These are phyloP conservation scores for Osmanthus fragrans DNA, from an alignment of 257 asterid species.

Conservation along the genomic window DNA sequence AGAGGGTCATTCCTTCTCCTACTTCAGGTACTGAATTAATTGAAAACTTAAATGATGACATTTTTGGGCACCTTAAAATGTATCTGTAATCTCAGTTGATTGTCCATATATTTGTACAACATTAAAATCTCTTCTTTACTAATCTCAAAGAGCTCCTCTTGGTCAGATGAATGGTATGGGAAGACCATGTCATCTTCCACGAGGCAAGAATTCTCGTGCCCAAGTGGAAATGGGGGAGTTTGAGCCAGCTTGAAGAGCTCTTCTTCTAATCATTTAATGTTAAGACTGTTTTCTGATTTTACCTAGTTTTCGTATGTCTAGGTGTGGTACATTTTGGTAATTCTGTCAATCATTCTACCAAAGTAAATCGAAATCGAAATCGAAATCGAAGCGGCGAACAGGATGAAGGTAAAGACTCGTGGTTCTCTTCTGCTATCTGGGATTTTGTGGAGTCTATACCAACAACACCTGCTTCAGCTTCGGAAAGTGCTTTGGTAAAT, in stretches of 20 bases:
- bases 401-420: conserved; percentile 34
- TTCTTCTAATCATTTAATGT: conserved; percentile 25
- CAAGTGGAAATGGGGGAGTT: conserved; percentile 58
- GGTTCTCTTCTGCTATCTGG: conserved; percentile 43
- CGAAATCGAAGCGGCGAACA: conserved; percentile 19
- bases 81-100: conserved; percentile 16
- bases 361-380: conserved; percentile 32
- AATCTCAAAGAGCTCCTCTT: conserved; percentile 37
- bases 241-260: conserved; percentile 55
- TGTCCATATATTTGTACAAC: conserved; percentile 11
- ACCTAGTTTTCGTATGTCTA: conserved; percentile 38
- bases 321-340: conserved; percentile 42
- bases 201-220: conserved; percentile 59
- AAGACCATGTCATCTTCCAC: conserved; percentile 53
- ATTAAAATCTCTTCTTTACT: conserved; percentile 29
- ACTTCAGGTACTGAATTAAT: conserved; percentile 68
- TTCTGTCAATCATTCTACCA: conserved; percentile 28
- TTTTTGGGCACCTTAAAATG: conserved; percentile 34
- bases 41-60: conserved; percentile 25
- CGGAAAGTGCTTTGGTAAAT: conserved; percentile 45
- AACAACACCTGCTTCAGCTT: conserved; percentile 56
- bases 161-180: conserved; percentile 50
- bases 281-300: conserved; percentile 29
- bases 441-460: conserved; percentile 56
- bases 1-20: conserved; percentile 37